Evolutionary conservation across 441 rosid genomes (phyloP), one percentile per base, ranked within the genome.

Genomic region (Manihot esculenta): DNA sequence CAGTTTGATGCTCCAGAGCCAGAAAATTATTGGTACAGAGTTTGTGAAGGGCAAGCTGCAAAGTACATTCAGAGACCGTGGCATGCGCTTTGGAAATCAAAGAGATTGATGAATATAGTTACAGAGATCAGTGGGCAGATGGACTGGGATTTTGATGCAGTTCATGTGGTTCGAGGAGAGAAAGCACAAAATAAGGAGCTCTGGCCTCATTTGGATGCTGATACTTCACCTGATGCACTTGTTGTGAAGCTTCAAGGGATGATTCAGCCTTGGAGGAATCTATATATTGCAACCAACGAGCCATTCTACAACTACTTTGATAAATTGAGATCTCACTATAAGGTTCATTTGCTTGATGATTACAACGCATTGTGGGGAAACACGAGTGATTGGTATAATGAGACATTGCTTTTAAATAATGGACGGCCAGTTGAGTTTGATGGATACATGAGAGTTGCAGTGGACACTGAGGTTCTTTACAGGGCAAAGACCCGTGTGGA

Each of bases 121-220:
- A 74, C 96, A 0, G 94, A 81, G 64, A 89, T 94, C 35, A 88
- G 96, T 30, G 97, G 98, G 51, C 84, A 69, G 74, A 92, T 92
- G 99, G 98, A 94, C 76, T 94, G 98, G 98, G 98, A 94, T 69
- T 92, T 90, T 45, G 99, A 92, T 72, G 94, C 98, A 0, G 93
- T 82, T 72, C 99, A 94, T 63, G 96, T 94, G 21, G 90, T 92
- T 68, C 84, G 99, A 77, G 98, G 99, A 18, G 96, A 89, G 79
- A 94, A 89, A 70, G 96, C 93, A 1, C 80, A 81, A 71, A 88
- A 90, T 75, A 94, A 88, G 85, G 89, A 78, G 72, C 87, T 88
- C 0, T 94, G 99, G 99, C 97, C 99, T 14, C 92, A 85, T 78
- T 72, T 94, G 74, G 94, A 87, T 71, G 76, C 82, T 1, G 98